Base-by-base conservation (phyloP, 2,329 filamentous ascomycete species). In the Fusarium xyrophilum region DNA sequence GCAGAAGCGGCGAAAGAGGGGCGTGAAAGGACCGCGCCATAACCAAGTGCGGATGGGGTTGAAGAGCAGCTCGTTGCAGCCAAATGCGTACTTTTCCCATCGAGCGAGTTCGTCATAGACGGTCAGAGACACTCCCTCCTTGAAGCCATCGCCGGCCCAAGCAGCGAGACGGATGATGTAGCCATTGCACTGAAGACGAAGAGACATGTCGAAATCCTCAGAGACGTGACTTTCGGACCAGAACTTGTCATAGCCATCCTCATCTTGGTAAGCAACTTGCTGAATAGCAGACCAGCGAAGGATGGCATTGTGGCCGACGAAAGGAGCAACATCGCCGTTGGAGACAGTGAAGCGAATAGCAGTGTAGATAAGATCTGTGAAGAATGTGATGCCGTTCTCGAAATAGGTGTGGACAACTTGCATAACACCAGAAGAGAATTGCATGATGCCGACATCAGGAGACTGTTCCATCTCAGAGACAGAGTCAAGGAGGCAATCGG, bases 51-150 rank as follows among this genome's bases (percentile, higher is more conserved):
- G 85, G 63, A 95, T 82, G 6, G 92, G 92, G 75, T 95, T 86
- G 82, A 96, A 95, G 60, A 95, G 84, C 60, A 95, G 83, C 80
- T 94, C 92, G 77, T 91, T 92, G 79, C 92, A 94, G 38, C 92
- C 91, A 73, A 93, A 94, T 6, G 92, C 92, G 76, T 93, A 93
- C 79, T 95, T 95, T 76, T 95, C 92, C 92, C 92, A 95, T 60
- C 92, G 89, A 4, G 91, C 90, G 63, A 95, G 83, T 78, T 95
- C 92, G 78, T 95, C 92, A 75, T 95, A 93, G 13, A 95, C 91
- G 1, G 92, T 95, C 59, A 95, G 82, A 3, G 92, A 94, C 56
- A 95, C 92, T 68, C 92, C 92, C 76, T 95, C 92, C 76, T 93
- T 90, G 83, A 93, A 93, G 50, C 89, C 91, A n/a, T 90, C 88